These are phyloP conservation scores for Coniochaeta prunicola DNA, from an alignment of 2,329 filamentous ascomycete genomes.

Conservation along the genomic window DNA sequence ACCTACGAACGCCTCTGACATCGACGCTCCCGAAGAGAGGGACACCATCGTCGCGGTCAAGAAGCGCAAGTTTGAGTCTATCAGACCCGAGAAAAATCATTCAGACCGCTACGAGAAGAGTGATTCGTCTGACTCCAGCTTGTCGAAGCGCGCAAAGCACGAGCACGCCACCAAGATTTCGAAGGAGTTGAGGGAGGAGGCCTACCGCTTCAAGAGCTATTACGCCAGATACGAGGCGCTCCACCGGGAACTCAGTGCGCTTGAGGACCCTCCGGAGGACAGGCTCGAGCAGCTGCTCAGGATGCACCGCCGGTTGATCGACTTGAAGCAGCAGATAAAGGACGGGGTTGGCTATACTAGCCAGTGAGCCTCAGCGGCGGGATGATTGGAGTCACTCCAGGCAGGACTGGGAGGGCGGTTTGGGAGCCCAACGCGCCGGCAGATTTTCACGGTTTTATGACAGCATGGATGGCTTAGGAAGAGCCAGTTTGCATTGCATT, in stretches of 20 bases:
- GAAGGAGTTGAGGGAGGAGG: constrained; percentile 44
- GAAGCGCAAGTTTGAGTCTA: constrained; percentile 13
- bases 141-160: constrained; percentile 26
- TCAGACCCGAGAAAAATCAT: background rate
- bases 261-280: constrained; percentile 42
- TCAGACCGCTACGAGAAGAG: constrained; percentile 12
- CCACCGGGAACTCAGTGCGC: constrained; percentile 44
- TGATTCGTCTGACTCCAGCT: constrained; percentile 11
- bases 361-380: background rate
- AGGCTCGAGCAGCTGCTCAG: constrained; percentile 43
- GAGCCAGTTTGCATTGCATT: background rate
- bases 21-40: constrained; percentile 34
- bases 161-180: constrained; percentile 24
- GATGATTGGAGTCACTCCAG: background rate
- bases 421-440: no score
- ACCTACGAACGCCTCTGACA: constrained; percentile 57
- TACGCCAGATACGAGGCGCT: constrained; percentile 52
- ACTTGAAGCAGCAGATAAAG: constrained; percentile 55
- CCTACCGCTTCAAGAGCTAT: constrained; percentile 45
- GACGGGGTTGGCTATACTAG: constrained; percentile 22
- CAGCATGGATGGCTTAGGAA: background rate
- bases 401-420: background rate
- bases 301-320: constrained; percentile 45
- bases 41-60: constrained; percentile 2
- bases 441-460: constrained; percentile 1